Percentiles rank a stretch among this genome's conserved stretches.
phyloP scores from a whole-genome alignment of 2,329 filamentous ascomycete genomes.

The Colletotrichum scovillei region DNA sequence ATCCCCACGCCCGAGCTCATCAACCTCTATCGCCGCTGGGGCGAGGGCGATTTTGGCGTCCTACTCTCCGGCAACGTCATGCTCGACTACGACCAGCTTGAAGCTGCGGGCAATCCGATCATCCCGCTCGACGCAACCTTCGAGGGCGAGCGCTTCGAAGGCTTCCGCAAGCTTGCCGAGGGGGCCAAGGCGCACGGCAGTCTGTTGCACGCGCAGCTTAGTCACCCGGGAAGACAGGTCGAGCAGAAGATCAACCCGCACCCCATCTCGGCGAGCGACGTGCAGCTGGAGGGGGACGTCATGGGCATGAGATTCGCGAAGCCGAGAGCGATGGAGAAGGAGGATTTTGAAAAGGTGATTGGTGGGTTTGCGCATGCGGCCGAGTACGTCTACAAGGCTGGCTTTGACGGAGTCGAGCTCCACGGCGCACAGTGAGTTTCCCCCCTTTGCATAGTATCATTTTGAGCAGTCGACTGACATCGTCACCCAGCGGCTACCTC shows the following conservation, averaged over 20 bases:
- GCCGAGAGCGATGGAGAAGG: conserved; percentile 60
- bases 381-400: conserved; percentile 67
- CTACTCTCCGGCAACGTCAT: conserved; percentile 72
- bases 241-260: conserved; percentile 44
- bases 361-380: conserved; percentile 68
- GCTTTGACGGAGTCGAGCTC: conserved; percentile 60
- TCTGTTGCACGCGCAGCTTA: conserved; percentile 70
- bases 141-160: conserved; percentile 68
- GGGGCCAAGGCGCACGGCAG: conserved; percentile 64
- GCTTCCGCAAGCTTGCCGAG: conserved; percentile 56
- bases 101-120: conserved; percentile 65
- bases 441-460: no score
- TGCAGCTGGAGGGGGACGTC: conserved; percentile 49
- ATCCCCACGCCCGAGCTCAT: conserved; percentile 53
- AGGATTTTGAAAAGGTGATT: conserved; percentile 64
- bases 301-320: conserved; percentile 63
- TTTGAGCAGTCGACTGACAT: background rate
- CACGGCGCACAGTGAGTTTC: conserved; percentile 55
- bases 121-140: conserved; percentile 63
- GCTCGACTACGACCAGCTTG: conserved; percentile 68
- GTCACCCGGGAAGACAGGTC: conserved; percentile 70
- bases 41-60: conserved; percentile 62
- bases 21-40: conserved; percentile 69
- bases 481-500: conserved; percentile 52
- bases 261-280: conserved; percentile 53